Conservation (phyloP, 176 grass and related monocot species). For the Carex pumila region DNA sequence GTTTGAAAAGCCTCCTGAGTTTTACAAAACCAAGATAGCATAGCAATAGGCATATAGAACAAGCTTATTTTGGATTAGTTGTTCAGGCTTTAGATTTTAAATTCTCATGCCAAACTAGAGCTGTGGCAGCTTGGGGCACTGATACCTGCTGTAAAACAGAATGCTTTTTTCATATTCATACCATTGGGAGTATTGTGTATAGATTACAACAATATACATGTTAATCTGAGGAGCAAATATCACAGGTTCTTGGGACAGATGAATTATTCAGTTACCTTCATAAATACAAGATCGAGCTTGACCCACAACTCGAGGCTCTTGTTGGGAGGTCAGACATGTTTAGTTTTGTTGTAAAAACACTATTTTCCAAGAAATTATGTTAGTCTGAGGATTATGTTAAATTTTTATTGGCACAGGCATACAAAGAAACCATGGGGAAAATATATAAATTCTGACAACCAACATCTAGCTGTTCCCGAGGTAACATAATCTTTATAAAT, state of each 20-base stretch:
- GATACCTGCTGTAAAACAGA: neutral
- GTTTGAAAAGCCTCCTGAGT: neutral
- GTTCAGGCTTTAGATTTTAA: neutral
- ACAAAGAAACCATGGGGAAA: conserved; percentile 66
- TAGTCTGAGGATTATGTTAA: neutral
- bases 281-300: conserved; percentile 71
- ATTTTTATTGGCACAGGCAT: conserved; percentile 44
- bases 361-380: neutral
- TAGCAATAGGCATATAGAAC: neutral
- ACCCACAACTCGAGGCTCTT: conserved; percentile 63
- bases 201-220: neutral
- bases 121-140: neutral
- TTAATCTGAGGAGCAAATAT: neutral
- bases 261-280: conserved; percentile 66
- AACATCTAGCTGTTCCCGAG: conserved; percentile 66
- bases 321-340: conserved; percentile 50
- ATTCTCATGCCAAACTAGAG: neutral
- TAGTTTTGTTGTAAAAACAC: neutral
- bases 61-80: neutral
- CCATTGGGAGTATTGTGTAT: neutral
- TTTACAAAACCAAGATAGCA: neutral
- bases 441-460: conserved; percentile 68
- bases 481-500: conserved; percentile 25
- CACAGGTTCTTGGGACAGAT: conserved; percentile 86
- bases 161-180: neutral